Base-by-base conservation (phyloP, 192 early-diverging fungal genomes). In the Gryganskiella cystojenkinii region DNA sequence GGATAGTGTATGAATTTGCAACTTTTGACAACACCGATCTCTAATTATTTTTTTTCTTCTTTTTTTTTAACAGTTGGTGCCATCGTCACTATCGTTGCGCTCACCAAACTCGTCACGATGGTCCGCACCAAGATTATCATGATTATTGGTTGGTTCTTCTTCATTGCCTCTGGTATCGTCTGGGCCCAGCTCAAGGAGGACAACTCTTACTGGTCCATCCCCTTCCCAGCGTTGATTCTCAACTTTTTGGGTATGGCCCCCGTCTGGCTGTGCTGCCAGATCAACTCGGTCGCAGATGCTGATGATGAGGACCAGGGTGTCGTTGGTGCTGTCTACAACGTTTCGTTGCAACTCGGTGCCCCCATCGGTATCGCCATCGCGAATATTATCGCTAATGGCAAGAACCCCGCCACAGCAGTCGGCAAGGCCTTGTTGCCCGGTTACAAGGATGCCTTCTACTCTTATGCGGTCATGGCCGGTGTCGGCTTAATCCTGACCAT, bases 311-410 rank as follows among this genome's bases (percentile, higher is more conserved):
- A 59, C 40, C 57, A 59, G 42, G 57, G 57, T 20, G 42, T 59
- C 10, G 57, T 59, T 30, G 57, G 57, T 28, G 57, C 57, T 10
- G 64, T 71, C 0, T 81, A 81, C 49, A 81, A 75, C 27, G 62
- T 74, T 3, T 56, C 56, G 13, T 33, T 69, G 22, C 80, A 81
- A 47, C 46, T 81, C 22, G 80, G 80, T 27, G 64, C 80, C 14
- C 71, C 72, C 5, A 74, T 81, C 22, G 80, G 80, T 3, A 70
- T 75, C 20, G 80, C 80, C 19, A 62, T 81, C 42, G 46, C 72
- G 24, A 76, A 73, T 31, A 74, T 74, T 17, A 50, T 76, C 20
- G 72, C 72, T 4, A 65, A 74, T 54, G 44, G 61, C 10, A 49
- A 53, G 24, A 81, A 81, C 52, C 11, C 61, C 0, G 13, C 56